These are phyloP conservation scores for Acanthamoeba divionensis DNA, from an alignment of 208 protist species.

Conservation along the genomic window DNA sequence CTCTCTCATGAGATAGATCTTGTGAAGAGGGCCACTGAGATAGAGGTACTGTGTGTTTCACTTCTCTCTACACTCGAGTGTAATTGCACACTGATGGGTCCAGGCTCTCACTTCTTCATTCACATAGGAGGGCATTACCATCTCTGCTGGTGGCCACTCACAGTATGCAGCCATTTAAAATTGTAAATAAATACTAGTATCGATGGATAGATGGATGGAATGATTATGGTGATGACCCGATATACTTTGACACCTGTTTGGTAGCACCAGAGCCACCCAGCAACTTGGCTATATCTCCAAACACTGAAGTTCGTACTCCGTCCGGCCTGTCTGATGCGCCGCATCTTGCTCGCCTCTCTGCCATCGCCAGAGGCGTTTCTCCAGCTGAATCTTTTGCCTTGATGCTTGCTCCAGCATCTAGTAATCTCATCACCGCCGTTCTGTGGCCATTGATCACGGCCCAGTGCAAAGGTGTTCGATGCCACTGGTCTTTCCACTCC, in stretches of 20 bases:
- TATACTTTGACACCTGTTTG: neutral
- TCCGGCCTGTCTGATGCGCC: conserved; percentile 18
- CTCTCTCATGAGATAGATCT: too few relatives aligned
- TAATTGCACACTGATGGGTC: too few relatives aligned
- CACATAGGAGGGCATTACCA: too few relatives aligned
- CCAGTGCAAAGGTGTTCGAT: conserved; percentile 46
- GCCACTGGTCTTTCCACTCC: neutral
- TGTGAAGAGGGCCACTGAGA: too few relatives aligned
- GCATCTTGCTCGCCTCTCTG: conserved; percentile 22
- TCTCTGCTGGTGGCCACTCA: too few relatives aligned
- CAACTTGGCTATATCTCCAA: conserved; percentile 49
- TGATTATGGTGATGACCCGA: neutral
- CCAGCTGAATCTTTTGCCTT: neutral
- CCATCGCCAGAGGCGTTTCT: conserved; percentile 29
- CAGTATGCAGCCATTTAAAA: too few relatives aligned
- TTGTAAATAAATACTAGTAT: too few relatives aligned
- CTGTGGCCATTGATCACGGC: conserved; percentile 32
- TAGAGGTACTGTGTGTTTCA: too few relatives aligned
- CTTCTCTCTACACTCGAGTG: too few relatives aligned
- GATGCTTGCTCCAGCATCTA: neutral
- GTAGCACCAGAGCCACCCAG: conserved; percentile 33
- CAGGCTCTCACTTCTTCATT: too few relatives aligned
- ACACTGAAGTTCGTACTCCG: conserved; percentile 23
- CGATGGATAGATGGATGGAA: too few relatives aligned
- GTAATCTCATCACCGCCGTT: conserved; percentile 12